These are phyloP conservation scores for Yamadazyma pseudoaaseri DNA, from an alignment of 1,139 yeast genomes.

Conservation along the genomic window DNA sequence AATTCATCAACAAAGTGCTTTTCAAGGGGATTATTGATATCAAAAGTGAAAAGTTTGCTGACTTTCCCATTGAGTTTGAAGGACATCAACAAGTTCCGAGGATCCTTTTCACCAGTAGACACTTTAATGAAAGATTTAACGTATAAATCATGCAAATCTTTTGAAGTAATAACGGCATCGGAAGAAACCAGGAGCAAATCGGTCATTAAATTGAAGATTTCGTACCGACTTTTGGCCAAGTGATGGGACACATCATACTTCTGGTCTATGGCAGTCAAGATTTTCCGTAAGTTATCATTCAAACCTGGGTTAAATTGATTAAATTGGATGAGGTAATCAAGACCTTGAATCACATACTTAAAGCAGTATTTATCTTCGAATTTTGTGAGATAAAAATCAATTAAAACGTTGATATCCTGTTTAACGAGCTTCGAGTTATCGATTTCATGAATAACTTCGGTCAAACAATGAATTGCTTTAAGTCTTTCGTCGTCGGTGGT, in stretches of 20 bases:
- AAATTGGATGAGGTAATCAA: constrained; percentile 53
- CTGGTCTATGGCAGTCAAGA: constrained; percentile 43
- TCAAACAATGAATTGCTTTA: constrained; percentile 58
- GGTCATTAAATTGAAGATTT: constrained; percentile 52
- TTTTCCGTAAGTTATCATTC: constrained; percentile 24
- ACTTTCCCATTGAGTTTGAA: constrained; percentile 58
- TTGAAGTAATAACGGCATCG: constrained; percentile 11
- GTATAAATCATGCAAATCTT: constrained; percentile 32
- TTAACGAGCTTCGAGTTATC: constrained; percentile 38
- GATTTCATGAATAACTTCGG: constrained; percentile 47
- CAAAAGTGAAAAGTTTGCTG: constrained; percentile 44
- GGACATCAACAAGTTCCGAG: constrained; percentile 74
- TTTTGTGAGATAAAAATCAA: constrained; percentile 63
- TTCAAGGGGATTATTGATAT: constrained; percentile 35
- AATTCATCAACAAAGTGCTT: constrained; percentile 46
- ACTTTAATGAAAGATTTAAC: constrained; percentile 61
- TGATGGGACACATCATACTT: constrained; percentile 59
- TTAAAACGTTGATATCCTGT: constrained; percentile 67
- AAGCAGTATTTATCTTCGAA: constrained; percentile 62
- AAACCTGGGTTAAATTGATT: constrained; percentile 34
- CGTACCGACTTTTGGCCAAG: constrained; percentile 64
- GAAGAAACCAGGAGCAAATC: constrained; percentile 24
- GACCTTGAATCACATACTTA: constrained; percentile 52
- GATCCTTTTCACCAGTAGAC: constrained; percentile 92
- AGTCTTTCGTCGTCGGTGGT: constrained; percentile 55